Evolutionary conservation across 306 rosid species (phyloP).

Genomic region (Prunus armeniaca): DNA sequence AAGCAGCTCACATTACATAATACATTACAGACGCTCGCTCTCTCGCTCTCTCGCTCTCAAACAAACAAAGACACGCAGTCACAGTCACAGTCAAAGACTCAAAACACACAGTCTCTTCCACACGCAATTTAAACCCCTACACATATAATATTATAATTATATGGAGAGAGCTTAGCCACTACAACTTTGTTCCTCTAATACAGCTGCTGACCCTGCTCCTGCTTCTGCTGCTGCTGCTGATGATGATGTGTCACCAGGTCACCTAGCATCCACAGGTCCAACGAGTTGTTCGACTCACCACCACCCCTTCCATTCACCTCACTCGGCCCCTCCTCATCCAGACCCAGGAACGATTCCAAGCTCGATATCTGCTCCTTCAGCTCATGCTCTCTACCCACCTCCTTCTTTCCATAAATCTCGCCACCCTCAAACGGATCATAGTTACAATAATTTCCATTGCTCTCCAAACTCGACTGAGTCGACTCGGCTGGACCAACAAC

Average conservation of each 20-base stretch:
- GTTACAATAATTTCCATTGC: background rate
- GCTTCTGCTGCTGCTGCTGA: background rate
- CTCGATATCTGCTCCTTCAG: conserved; percentile 51
- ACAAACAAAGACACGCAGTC: too few relatives aligned
- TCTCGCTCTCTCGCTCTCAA: too few relatives aligned
- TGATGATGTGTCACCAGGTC: conserved; percentile 44
- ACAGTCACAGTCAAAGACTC: too few relatives aligned
- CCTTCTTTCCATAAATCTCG: background rate
- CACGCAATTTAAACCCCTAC: too few relatives aligned
- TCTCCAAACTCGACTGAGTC: background rate
- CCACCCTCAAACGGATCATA: background rate
- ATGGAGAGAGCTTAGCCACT: too few relatives aligned
- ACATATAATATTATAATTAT: too few relatives aligned
- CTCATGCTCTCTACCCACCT: conserved; percentile 14
- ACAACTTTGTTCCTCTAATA: background rate
- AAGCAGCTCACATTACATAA: too few relatives aligned
- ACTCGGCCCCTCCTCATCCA: conserved; percentile 34
- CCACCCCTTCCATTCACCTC: conserved; percentile 8
- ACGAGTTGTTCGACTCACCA: conserved; percentile 18
- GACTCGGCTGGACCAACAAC: conserved; percentile 2
- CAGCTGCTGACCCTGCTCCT: background rate
- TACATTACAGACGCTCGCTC: too few relatives aligned
- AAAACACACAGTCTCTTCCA: too few relatives aligned
- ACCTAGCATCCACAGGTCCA: conserved; percentile 61
- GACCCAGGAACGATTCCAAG: conserved; percentile 64